Evolutionary conservation across 2,329 filamentous ascomycete genomes (phyloP).

Genomic region (Epichloe glyceriae): DNA sequence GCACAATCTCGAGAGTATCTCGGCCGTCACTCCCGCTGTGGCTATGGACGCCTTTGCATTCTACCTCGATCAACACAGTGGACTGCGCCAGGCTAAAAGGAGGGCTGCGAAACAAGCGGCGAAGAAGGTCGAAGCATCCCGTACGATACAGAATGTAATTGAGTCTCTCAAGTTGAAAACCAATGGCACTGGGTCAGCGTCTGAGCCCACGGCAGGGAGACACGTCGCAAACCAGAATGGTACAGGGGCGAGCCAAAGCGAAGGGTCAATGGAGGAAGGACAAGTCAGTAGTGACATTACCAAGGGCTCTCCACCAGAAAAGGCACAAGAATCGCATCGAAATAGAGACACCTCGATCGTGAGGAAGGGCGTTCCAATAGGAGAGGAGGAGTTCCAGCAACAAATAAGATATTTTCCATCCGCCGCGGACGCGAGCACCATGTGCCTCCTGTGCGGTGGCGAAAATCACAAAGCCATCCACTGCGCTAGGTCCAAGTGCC

Average conservation of each 20-base stretch:
- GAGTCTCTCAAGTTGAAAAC: slow-evolving; percentile 7
- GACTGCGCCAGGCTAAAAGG: slow-evolving; percentile 19
- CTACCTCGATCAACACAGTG: slow-evolving; percentile 19
- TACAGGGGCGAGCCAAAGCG: not conserved
- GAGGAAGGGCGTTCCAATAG: slow-evolving; percentile 14
- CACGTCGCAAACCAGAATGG: not conserved
- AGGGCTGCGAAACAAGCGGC: slow-evolving; percentile 18
- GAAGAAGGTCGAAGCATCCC: slow-evolving; percentile 14
- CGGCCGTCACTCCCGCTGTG: slow-evolving; percentile 13
- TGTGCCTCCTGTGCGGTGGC: slow-evolving; percentile 40
- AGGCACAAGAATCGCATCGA: not conserved
- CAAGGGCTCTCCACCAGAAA: not conserved
- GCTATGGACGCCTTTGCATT: slow-evolving; percentile 15
- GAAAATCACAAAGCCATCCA: slow-evolving; percentile 29
- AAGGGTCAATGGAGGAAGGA: slow-evolving; percentile 1
- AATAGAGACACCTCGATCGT: slow-evolving; percentile 4
- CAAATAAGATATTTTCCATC: slow-evolving; percentile 40
- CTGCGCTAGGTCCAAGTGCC: slow-evolving; percentile 36
- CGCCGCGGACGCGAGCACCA: slow-evolving; percentile 25
- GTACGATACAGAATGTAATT: slow-evolving; percentile 13
- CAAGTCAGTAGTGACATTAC: slow-evolving; percentile 1
- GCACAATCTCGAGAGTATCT: slow-evolving; percentile 13
- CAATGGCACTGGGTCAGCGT: not conserved
- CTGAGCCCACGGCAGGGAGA: not conserved
- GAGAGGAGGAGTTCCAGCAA: slow-evolving; percentile 23